Base-by-base conservation (phyloP, 495 filamentous ascomycete genomes). In the Penicillium coprophilum region DNA sequence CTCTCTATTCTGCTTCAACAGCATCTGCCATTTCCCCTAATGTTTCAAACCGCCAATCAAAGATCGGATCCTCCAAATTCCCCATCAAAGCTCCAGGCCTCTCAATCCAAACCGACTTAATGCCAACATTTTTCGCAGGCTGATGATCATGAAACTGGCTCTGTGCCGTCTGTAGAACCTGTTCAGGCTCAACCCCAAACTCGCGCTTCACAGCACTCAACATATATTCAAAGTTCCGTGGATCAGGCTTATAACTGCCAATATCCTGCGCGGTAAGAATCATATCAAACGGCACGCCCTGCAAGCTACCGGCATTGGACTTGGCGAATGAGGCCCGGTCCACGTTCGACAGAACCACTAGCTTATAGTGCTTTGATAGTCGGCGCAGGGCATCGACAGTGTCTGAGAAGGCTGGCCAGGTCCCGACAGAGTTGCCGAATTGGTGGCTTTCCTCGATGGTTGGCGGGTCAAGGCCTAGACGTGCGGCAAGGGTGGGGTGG, bases 21-120 rank as follows among this genome's bases (percentile, higher is more conserved):
- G 83, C 83, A 57, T 84, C 83, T 17, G 87, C 89, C 78, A 93
- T 84, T 52, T 89, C 85, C 13, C 80, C 86, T 57, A 95, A 60
- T 5, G 77, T 88, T 50, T 80, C 76, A 67, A 89, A 91, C 61
- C 61, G 66, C 82, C 81, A 84, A 56, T 78, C 75, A 69, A 65
- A 86, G 6, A 81, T 70, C 51, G 75, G 74, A 45, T 77, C 71
- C 20, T 60, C 76, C 61, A 63, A 60, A 64, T 65, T 80, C 63
- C 72, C 76, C 65, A 67, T 77, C 56, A 59, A 74, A 20, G 69
- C 68, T 12, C 71, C 74, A 24, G 63, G 77, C 55, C 90, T 70
- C 61, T 78, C 81, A 66, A 95, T 91, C 87, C 88, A 95, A 39
- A 83, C 82, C 46, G 82, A 86, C 59, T 66, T 64, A 47, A 94